Conservation (phyloP, 805 yeast species). For the Candida qinlingensis region DNA sequence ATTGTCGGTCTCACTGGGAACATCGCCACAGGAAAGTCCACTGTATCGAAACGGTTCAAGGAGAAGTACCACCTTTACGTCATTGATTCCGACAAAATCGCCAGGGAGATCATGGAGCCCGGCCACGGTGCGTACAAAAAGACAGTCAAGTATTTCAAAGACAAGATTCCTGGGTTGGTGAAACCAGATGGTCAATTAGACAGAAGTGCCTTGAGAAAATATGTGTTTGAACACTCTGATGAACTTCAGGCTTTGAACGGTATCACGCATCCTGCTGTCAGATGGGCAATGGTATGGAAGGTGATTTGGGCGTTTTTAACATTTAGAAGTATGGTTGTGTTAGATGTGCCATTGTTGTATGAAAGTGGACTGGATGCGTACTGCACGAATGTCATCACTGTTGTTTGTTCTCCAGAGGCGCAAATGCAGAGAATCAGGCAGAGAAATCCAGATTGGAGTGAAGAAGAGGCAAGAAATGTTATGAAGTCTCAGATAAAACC, state of each 20-base stretch:
- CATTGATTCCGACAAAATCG: conserved; percentile 88
- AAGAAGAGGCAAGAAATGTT: conserved; percentile 65
- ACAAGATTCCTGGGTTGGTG: conserved; percentile 46
- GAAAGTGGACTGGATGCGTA: conserved; percentile 67
- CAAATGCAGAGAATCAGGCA: conserved; percentile 60
- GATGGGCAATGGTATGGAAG: conserved; percentile 52
- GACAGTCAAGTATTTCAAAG: conserved; percentile 56
- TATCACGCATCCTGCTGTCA: conserved; percentile 86
- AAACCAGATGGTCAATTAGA: conserved; percentile 40
- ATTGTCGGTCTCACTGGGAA: conserved; percentile 97
- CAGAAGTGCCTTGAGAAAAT: conserved; percentile 68
- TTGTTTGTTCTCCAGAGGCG: conserved; percentile 48
- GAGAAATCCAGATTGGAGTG: conserved; percentile 63
- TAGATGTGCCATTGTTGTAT: conserved; percentile 88
- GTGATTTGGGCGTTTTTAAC: conserved; percentile 52
- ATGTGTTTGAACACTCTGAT: conserved; percentile 65
- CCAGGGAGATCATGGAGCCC: conserved; percentile 80
- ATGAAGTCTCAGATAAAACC: conserved; percentile 73
- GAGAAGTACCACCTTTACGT: conserved; percentile 50
- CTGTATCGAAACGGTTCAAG: conserved; percentile 61
- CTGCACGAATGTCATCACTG: conserved; percentile 70
- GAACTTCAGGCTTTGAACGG: conserved; percentile 58
- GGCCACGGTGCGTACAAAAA: conserved; percentile 64
- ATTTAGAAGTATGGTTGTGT: conserved; percentile 55
- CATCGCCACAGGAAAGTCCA: conserved; percentile 94